Conservation (phyloP, 2,329 filamentous ascomycete species). For the Penicillium sp. region DNA sequence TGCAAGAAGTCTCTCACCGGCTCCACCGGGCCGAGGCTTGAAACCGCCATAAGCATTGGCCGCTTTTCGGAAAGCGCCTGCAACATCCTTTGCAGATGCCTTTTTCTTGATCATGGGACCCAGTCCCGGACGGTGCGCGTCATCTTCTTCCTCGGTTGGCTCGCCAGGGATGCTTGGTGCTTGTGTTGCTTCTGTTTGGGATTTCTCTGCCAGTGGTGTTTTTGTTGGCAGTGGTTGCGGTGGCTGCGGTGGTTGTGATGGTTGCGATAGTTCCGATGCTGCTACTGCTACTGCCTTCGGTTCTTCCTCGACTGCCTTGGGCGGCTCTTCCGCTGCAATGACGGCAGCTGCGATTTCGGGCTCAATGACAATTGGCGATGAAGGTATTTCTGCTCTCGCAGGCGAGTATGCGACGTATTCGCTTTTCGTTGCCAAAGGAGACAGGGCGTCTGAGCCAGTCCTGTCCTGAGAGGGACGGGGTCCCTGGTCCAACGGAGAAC, state of each 20-base stretch:
- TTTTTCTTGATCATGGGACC: constrained; percentile 89
- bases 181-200: neutral
- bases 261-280: too few relatives aligned
- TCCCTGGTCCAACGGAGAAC: constrained; percentile 24
- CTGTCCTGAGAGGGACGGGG: constrained; percentile 13
- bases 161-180: constrained; percentile 15
- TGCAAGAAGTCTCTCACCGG: constrained; percentile 72
- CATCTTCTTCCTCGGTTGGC: constrained; percentile 48
- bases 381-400: constrained; percentile 8
- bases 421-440: constrained; percentile 20
- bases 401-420: constrained; percentile 23
- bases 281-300: neutral
- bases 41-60: constrained; percentile 71
- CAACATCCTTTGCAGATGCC: constrained; percentile 64
- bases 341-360: constrained; percentile 16
- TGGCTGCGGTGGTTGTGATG: too few relatives aligned
- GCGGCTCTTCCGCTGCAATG: constrained; percentile 8
- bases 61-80: constrained; percentile 75
- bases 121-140: constrained; percentile 67
- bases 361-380: constrained; percentile 11
- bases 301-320: constrained; percentile 8
- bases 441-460: constrained; percentile 3
- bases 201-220: too few relatives aligned
- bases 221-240: too few relatives aligned
- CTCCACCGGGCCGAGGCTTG: constrained; percentile 83